phyloP scores from a whole-genome alignment of 192 early-diverging fungal genomes.

The Spizellomyces punctatus region DNA sequence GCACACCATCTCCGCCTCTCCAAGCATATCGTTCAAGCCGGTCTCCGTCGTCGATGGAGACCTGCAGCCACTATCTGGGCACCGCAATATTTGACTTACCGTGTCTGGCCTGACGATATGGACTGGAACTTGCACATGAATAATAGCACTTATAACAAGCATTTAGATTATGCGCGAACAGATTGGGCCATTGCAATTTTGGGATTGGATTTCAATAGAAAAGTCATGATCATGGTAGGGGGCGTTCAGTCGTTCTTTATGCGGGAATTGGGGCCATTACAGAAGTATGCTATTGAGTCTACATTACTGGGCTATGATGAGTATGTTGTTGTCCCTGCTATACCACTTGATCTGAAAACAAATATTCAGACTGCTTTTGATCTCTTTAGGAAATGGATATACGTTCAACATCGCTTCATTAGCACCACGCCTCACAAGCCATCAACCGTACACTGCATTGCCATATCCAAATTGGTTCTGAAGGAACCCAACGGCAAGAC shows the following conservation, averaged over 20 bases:
- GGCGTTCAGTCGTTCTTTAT: conserved; percentile 8
- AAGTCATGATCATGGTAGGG: conserved; percentile 1
- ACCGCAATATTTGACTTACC: not conserved
- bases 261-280: conserved; percentile 11
- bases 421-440: not conserved
- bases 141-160: conserved; percentile 19
- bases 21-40: not conserved
- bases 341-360: no score
- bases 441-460: conserved; percentile 4
- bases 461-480: conserved; percentile 16
- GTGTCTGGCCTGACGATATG: conserved; percentile 23
- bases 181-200: conserved; percentile 14
- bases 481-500: conserved; percentile 18
- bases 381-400: conserved; percentile 17
- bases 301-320: conserved; percentile 4
- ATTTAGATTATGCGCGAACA: conserved; percentile 21
- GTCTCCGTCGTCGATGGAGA: not conserved
- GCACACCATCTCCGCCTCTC: conserved; percentile 5
- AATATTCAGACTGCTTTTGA: not conserved
- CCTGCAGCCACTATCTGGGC: conserved; percentile 5
- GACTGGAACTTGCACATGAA: conserved; percentile 26
- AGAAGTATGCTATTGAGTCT: conserved; percentile 10
- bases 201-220: conserved; percentile 1
- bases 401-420: conserved; percentile 12
- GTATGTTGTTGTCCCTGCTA: not conserved